A percentile compares a stretch with the other conserved stretches of the same genome.
phyloP scores from a whole-genome alignment of 441 rosid species.

The Sinapis alba region DNA sequence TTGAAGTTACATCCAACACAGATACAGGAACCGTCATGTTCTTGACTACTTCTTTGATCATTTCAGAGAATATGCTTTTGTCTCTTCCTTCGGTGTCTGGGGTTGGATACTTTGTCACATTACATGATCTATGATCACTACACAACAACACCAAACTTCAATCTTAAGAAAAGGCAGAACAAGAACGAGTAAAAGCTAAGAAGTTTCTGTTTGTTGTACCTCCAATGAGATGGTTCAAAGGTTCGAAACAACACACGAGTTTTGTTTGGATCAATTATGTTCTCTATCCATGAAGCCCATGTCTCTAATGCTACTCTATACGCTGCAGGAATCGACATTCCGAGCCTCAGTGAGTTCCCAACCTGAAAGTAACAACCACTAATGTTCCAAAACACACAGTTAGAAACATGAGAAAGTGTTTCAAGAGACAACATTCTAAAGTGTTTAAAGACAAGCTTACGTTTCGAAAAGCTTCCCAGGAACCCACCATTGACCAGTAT shows the following conservation, averaged over 20 bases:
- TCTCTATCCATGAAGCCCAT: constrained; percentile 76
- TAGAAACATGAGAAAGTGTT: constrained; percentile 1
- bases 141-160: background rate
- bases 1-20: constrained; percentile 58
- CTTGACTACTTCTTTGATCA: constrained; percentile 49
- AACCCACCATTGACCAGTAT: constrained; percentile 92
- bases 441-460: constrained; percentile 45
- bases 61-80: constrained; percentile 53
- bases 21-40: constrained; percentile 60
- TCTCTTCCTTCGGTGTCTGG: constrained; percentile 54
- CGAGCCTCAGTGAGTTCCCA: constrained; percentile 69
- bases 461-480: constrained; percentile 76
- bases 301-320: constrained; percentile 66
- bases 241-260: constrained; percentile 73
- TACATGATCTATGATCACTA: constrained; percentile 63
- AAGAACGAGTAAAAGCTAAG: background rate
- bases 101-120: constrained; percentile 55
- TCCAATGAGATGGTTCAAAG: constrained; percentile 88
- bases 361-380: constrained; percentile 90
- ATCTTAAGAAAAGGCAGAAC: constrained; percentile 5
- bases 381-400: constrained; percentile 42
- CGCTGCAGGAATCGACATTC: constrained; percentile 77
- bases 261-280: constrained; percentile 49
- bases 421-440: background rate
- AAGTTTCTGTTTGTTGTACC: constrained; percentile 43